phyloP scores from a whole-genome alignment of 176 grass and related monocot genomes.

The Otatea glauca region DNA sequence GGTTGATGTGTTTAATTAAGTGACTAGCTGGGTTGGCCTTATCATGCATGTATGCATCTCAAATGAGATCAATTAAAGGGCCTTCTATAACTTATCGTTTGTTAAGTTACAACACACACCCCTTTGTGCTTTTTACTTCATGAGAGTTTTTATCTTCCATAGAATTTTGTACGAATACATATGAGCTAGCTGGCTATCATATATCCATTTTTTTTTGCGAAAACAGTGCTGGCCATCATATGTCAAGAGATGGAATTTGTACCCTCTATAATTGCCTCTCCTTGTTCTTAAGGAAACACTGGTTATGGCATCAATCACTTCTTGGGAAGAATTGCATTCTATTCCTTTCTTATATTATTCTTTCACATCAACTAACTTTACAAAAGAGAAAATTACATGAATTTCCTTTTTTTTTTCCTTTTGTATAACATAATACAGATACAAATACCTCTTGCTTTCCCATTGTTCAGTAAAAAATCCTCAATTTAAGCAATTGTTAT shows the following conservation, averaged over 20 bases:
- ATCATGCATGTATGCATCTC: not conserved
- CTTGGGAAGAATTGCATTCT: slow-evolving; percentile 24
- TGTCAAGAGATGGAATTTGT: slow-evolving; percentile 26
- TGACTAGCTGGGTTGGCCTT: not conserved
- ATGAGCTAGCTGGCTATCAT: too few relatives aligned
- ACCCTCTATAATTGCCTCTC: slow-evolving; percentile 3
- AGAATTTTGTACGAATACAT: not conserved
- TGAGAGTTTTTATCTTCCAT: not conserved
- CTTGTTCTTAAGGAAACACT: slow-evolving; percentile 15
- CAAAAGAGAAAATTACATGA: not conserved
- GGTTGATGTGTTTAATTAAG: not conserved
- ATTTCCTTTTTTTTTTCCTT: not conserved
- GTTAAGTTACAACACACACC: not conserved
- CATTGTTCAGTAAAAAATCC: not conserved
- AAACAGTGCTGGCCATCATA: not conserved
- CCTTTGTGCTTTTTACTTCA: not conserved
- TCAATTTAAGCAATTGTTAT: not conserved
- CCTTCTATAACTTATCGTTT: not conserved
- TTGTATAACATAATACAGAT: not conserved
- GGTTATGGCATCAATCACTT: slow-evolving; percentile 32
- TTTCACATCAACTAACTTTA: slow-evolving; percentile 14
- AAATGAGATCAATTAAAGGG: not conserved
- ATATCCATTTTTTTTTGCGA: too few relatives aligned
- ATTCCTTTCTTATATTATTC: slow-evolving; percentile 22
- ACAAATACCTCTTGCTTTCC: not conserved